Evolutionary conservation across 257 asterid species (phyloP), one percentile per base, ranked within the genome.

Genomic region (Lycium barbarum): DNA sequence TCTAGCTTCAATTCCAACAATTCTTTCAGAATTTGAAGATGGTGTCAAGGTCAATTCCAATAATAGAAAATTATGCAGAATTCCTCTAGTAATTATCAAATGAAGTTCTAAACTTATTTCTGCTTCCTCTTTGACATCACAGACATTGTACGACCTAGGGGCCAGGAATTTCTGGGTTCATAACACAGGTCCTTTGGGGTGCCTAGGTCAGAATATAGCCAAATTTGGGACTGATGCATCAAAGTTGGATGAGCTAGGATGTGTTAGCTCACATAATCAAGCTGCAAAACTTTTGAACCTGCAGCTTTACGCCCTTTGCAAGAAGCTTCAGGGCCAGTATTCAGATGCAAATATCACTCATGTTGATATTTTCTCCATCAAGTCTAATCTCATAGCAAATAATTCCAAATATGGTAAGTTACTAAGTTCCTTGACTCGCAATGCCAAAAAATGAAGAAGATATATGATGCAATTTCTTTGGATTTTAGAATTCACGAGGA

Each of bases 181-280:
- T 84, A 95, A 95, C 88, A 95, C 98, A 14, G 98, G 97, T 22
- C 99, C 99, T 12, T 91, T 97, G 2, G 98, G 98, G 35, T 97
- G 99, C 93, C 91, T 97, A 85, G 89, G 98, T 79, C 98, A 94
- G 51, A 95, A 94, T 81, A 89, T 95, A 38, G 98, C 90, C 2
- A 95, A 91, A 87, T 97, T 95, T 63, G 99, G 98, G 70, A 89
- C 86, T 9, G 98, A 97, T 65, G 86, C 93, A 22, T 89, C 97
- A 7, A 95, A 92, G 93, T 93, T 97, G 68, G 99, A 97, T n/a
- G 98, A 91, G 89, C 91, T 95, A 7, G 98, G 98, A 84, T 97
- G 99, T 83, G 98, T 97, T 20, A 90, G 84, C 87, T 84, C 89
- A 58, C 99, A 95, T 89, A 97, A 94, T 80, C 95, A 94, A 86